Evolutionary conservation across 2,329 filamentous ascomycete genomes (phyloP), one percentile per base, ranked within the genome.

Genomic region (Huntiella omanensis): DNA sequence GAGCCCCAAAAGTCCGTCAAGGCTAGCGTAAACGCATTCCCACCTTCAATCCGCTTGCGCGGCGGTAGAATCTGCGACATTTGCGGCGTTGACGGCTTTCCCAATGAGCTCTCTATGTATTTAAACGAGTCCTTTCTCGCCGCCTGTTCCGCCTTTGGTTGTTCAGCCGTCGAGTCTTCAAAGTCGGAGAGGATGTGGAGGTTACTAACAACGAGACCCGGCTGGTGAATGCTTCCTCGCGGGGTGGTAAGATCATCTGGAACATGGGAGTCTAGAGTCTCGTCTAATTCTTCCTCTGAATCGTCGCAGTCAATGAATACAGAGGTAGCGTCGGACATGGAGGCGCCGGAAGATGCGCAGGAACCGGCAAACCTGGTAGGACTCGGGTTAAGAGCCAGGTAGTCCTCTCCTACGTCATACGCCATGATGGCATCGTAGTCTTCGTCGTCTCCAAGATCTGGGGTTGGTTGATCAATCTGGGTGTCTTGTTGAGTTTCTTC

Each of bases 21-120:
- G 22, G 22, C 22, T 10, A 28, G 2, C 4, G 22, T 7, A 28
- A 28, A 28, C 22, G 22, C 22, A 8, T 28, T 28, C 3, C 22
- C 22, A 10, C 22, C 22, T 28, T 28, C 22, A 28, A 28, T 28
- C 22, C 22, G 22, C 22, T 28, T 13, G 35, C 35, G 35, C 13
- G 6, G 15, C 4, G 38, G 38, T 4, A 40, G 38, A 13, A 40
- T 49, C 15, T 46, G 38, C 7, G 47, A 49, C 17, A 49, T 39
- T 6, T 40, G 32, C 7, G 47, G 47, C 10, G 47, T 49, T 28
- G 47, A 49, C 11, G 47, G 47, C 28, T 49, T 49, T n/a, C 42
- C 47, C n/a, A 49, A 39, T 6, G 47, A 41, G 35, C 46, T 43
- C 22, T 49, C 47, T 39, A 49, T 49, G 17, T 46, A 49, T 43